Evolutionary conservation across 176 grass and related monocot species (phyloP).

Genomic region (Phragmites australis): DNA sequence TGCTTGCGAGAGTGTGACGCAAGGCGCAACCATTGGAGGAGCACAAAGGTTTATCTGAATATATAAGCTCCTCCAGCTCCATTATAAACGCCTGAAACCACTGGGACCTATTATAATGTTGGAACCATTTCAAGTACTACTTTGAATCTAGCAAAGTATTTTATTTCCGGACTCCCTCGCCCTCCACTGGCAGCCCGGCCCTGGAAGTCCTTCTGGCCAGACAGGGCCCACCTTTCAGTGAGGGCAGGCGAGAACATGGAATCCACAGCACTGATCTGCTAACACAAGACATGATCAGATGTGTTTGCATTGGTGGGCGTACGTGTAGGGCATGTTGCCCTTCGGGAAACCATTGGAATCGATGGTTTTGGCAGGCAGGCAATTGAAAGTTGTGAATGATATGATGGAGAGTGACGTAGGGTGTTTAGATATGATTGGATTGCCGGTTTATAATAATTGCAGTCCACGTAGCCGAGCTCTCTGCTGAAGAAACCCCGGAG

Average conservation of each 20-base stretch:
- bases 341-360: slow-evolving; percentile 29
- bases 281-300: background rate
- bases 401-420: background rate
- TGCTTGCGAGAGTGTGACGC: slow-evolving; percentile 33
- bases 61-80: slow-evolving; percentile 27
- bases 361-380: background rate
- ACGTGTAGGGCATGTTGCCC: slow-evolving; percentile 12
- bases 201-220: rapidly evolving
- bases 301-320: background rate
- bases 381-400: background rate
- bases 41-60: slow-evolving; percentile 41
- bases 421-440: background rate
- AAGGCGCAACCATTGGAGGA: background rate
- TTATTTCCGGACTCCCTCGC: no score
- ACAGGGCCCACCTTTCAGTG: background rate
- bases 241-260: background rate
- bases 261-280: no score
- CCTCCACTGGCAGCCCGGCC: background rate
- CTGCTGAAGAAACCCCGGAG: background rate
- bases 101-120: slow-evolving; percentile 1
- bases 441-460: background rate
- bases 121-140: background rate
- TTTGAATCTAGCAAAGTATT: slow-evolving; percentile 7
- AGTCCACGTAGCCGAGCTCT: slow-evolving; percentile 31
- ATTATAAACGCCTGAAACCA: slow-evolving; percentile 28